phyloP scores from a whole-genome alignment of 1,284 basidiomycete genomes.

The Athelia sp. region DNA sequence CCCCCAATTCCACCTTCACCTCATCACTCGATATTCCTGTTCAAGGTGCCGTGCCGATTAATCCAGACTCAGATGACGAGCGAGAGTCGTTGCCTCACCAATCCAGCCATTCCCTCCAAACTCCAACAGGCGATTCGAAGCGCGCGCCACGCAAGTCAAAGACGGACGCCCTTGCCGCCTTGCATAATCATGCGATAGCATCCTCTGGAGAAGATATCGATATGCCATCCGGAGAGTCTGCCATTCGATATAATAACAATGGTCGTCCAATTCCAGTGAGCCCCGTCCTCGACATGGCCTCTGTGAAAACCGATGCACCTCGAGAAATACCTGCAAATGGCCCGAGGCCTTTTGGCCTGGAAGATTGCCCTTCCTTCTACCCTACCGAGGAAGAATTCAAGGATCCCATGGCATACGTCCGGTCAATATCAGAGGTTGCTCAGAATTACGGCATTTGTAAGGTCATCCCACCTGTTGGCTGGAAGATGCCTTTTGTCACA shows the following conservation, averaged over 20 bases:
- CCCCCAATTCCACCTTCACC: slow-evolving; percentile 36
- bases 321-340: slow-evolving; percentile 34
- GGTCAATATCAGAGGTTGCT: slow-evolving; percentile 74
- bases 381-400: slow-evolving; percentile 89
- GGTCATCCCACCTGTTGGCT: slow-evolving; percentile 88
- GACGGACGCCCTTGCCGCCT: slow-evolving; percentile 73
- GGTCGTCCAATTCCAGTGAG: slow-evolving; percentile 54
- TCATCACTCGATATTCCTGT: slow-evolving; percentile 49
- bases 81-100: slow-evolving; percentile 13
- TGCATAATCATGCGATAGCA: slow-evolving; percentile 60
- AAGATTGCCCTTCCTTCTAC: slow-evolving; percentile 88
- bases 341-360: slow-evolving; percentile 72
- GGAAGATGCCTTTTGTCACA: slow-evolving; percentile 97
- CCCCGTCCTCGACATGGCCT: slow-evolving; percentile 57
- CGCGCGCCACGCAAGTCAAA: slow-evolving; percentile 83
- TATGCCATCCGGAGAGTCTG: not conserved
- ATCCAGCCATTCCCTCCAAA: slow-evolving; percentile 17
- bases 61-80: slow-evolving; percentile 1
- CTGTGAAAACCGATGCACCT: slow-evolving; percentile 63
- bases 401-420: slow-evolving; percentile 96
- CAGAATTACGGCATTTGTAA: slow-evolving; percentile 91
- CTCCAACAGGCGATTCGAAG: slow-evolving; percentile 39
- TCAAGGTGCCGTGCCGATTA: slow-evolving; percentile 42
- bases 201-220: slow-evolving; percentile 43
- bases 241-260: slow-evolving; percentile 4